phyloP scores from a whole-genome alignment of 139 green algal genomes.

The Coelastrella sp. region DNA sequence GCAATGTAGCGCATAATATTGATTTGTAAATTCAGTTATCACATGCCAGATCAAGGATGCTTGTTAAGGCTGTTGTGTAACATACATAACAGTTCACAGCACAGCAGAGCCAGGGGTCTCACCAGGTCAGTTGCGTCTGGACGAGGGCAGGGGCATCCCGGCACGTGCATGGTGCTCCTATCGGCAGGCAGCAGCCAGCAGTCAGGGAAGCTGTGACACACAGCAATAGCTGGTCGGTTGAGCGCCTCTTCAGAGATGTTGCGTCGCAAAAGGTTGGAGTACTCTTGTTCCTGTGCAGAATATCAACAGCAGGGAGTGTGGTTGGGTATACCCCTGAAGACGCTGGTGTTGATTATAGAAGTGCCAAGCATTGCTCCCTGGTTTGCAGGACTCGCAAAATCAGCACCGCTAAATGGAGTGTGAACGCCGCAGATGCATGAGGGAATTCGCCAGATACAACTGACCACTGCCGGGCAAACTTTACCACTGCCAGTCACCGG shows the following conservation, averaged over 20 bases:
- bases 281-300: constrained; percentile 36
- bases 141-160: constrained; percentile 20
- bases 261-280: background rate
- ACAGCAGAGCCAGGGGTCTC: background rate
- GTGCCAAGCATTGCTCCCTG: background rate
- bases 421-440: background rate
- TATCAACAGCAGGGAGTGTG: background rate
- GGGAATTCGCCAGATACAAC: background rate
- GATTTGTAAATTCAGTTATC: too few species aligned
- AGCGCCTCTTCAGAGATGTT: background rate
- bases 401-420: background rate
- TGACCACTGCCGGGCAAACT: background rate
- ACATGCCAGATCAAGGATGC: too few species aligned
- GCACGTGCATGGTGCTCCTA: background rate
- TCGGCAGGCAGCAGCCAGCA: constrained; percentile 12
- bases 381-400: background rate
- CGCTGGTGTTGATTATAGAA: background rate
- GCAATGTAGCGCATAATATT: too few species aligned
- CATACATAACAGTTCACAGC: too few species aligned
- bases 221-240: constrained; percentile 40
- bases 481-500: too few species aligned
- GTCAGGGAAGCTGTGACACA: constrained; percentile 50
- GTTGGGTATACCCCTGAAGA: background rate
- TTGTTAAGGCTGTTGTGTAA: too few species aligned
- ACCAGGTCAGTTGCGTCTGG: constrained; percentile 11